Percentiles rank a stretch among this genome's conserved stretches.
phyloP scores from a whole-genome alignment of 1,284 basidiomycete species.

The Cutaneotrichosporon dermatis region DNA sequence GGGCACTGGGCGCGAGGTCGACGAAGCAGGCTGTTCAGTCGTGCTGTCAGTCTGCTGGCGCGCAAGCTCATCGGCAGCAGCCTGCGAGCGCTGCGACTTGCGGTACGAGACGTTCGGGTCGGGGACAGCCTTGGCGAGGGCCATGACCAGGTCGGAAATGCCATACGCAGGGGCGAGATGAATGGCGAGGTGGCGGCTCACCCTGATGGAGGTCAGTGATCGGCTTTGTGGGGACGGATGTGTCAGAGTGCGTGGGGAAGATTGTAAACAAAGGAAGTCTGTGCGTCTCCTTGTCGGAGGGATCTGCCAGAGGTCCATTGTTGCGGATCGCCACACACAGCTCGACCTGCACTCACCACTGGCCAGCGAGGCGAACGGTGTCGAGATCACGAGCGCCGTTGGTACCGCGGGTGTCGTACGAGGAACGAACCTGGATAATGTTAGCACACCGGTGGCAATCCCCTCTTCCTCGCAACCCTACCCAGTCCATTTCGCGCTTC shows the following conservation, averaged over 20 bases:
- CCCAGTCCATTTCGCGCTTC: conserved; percentile 76
- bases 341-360: conserved; percentile 51
- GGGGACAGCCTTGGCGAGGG: conserved; percentile 68
- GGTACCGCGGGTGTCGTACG: conserved; percentile 70
- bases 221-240: background rate
- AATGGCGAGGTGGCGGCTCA: conserved; percentile 66
- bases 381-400: conserved; percentile 67
- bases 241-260: background rate
- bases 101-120: conserved; percentile 73
- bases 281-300: background rate
- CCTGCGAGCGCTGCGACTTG: conserved; percentile 53
- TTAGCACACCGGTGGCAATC: background rate
- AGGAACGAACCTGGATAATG: conserved; percentile 46
- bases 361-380: conserved; percentile 72
- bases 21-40: background rate
- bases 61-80: conserved; percentile 40
- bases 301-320: background rate
- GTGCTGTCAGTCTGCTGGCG: background rate
- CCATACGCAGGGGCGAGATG: conserved; percentile 52
- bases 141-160: conserved; percentile 54
- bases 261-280: background rate
- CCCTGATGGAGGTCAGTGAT: conserved; percentile 52
- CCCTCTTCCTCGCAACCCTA: conserved; percentile 14
- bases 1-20: conserved; percentile 12
- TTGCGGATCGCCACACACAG: background rate